These are phyloP conservation scores for Xanthoparmelia taractica DNA, from an alignment of 495 filamentous ascomycete species.

Conservation along the genomic window DNA sequence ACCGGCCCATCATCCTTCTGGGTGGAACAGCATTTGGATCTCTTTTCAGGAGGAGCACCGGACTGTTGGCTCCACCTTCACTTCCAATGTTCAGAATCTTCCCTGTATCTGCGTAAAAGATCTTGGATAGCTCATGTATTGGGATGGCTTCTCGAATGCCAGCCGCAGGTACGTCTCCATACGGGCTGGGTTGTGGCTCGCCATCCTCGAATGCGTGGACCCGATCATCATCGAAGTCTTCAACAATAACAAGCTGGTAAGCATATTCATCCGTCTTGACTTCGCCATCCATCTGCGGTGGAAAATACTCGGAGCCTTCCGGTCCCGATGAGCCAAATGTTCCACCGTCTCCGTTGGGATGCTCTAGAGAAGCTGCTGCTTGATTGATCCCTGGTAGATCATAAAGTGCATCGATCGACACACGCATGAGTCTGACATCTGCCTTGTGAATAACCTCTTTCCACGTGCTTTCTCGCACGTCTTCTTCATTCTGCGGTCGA, in stretches of 20 bases:
- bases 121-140: constrained; percentile 85
- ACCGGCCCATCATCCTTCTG: constrained; percentile 53
- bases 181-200: constrained; percentile 51
- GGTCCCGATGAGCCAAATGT: not conserved
- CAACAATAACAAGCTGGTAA: constrained; percentile 82
- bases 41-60: constrained; percentile 79
- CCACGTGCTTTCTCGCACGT: constrained; percentile 74
- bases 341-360: not conserved
- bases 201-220: constrained; percentile 72
- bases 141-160: constrained; percentile 81
- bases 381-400: constrained; percentile 15
- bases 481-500: constrained; percentile 54
- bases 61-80: constrained; percentile 71
- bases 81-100: constrained; percentile 84
- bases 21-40: constrained; percentile 69
- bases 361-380: constrained; percentile 7
- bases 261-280: constrained; percentile 62
- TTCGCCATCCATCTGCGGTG: constrained; percentile 39
- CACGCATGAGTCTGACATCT: constrained; percentile 65
- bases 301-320: constrained; percentile 10
- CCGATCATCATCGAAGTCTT: constrained; percentile 88
- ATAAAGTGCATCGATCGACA: constrained; percentile 39
- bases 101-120: constrained; percentile 96
- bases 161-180: constrained; percentile 62
- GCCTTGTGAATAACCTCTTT: constrained; percentile 98